These are phyloP conservation scores for Wallacemonas sp. DNA, from an alignment of 208 protist species.

Conservation along the genomic window DNA sequence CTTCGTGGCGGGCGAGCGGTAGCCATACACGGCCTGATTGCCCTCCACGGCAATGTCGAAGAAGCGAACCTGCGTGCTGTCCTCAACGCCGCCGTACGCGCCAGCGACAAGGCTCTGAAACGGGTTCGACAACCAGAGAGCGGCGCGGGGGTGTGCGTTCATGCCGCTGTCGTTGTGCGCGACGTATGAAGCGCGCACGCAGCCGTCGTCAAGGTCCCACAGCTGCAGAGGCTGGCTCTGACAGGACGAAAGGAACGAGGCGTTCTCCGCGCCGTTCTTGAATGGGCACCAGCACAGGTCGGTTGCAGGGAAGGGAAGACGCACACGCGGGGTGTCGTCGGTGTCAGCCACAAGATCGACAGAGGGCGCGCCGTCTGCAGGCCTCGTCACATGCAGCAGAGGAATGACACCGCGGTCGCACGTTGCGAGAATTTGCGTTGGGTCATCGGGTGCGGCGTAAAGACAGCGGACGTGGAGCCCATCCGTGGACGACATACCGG, in stretches of 20 bases:
- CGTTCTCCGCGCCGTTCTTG: conserved; percentile 38
- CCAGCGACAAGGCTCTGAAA: conserved; percentile 31
- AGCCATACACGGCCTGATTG: conserved; percentile 31
- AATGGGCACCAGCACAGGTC: conserved; percentile 81
- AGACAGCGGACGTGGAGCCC: conserved; percentile 45
- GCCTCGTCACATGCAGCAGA: not conserved
- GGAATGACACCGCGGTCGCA: conserved; percentile 20
- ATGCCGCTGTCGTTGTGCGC: conserved; percentile 55
- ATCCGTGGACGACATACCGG: not conserved
- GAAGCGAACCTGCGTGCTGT: conserved; percentile 58
- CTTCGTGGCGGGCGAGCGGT: conserved; percentile 29
- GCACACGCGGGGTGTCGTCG: conserved; percentile 29
- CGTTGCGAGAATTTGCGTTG: conserved; percentile 43
- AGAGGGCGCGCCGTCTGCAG: not conserved
- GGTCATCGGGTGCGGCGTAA: conserved; percentile 53
- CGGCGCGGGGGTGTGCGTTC: conserved; percentile 35
- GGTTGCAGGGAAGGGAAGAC: conserved; percentile 60
- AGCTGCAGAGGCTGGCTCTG: conserved; percentile 67
- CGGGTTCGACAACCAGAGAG: conserved; percentile 36
- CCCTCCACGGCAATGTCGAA: conserved; percentile 68
- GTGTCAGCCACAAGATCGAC: conserved; percentile 13
- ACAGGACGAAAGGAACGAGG: conserved; percentile 59
- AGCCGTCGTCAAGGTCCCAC: conserved; percentile 66
- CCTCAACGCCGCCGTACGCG: conserved; percentile 73
- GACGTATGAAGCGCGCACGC: conserved; percentile 67